Base-by-base conservation (phyloP, 306 rosid species). In the Ochetophila trinervis region DNA sequence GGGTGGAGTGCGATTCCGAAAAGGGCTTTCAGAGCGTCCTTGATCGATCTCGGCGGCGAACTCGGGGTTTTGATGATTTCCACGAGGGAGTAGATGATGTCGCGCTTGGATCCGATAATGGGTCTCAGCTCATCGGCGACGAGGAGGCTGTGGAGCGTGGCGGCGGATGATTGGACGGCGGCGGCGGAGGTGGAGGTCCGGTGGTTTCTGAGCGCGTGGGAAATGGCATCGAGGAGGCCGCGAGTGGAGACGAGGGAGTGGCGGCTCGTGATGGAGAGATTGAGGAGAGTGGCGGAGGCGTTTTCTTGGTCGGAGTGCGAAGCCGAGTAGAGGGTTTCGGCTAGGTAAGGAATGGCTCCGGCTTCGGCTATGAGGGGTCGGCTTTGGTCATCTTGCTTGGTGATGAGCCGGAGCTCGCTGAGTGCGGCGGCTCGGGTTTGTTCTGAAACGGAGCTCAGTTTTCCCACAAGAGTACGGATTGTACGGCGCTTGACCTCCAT, bases 101-200 rank as follows among this genome's bases (percentile, higher is more conserved):
- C 96, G 8, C 96, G 88, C 60, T 90, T 93, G 5, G 96, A 74
- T 2, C 99, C 99, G 1, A 93, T 72, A 17, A 88, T 74, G n/a
- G 94, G 80, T 0, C 99, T 83, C 58, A 78, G 90, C 14, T 75
- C 83, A 0, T 90, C 99, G 7, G 58, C 79, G 18, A 79, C 66
- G 57, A 93, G 95, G 32, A 93, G 91, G 78, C 97, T 93, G 70
- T 93, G 91, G 47, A 93, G 78, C 1, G 86, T 77, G 30, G 97
- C 99, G 66, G 97, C 96, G 66, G 85, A 64, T 54, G 97, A 86
- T 66, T 93, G 99, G 0, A 93, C 97, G 4, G 97, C 99, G 37
- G 81, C 20, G 37, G 95, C 55, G 3, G 94, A 78, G 34, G 97
- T 77, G 5, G 80, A 37, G 56, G 88, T 53, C 4, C 8, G 5